These are phyloP conservation scores for Xylaria longipes DNA, from an alignment of 495 filamentous ascomycete genomes.

Conservation along the genomic window DNA sequence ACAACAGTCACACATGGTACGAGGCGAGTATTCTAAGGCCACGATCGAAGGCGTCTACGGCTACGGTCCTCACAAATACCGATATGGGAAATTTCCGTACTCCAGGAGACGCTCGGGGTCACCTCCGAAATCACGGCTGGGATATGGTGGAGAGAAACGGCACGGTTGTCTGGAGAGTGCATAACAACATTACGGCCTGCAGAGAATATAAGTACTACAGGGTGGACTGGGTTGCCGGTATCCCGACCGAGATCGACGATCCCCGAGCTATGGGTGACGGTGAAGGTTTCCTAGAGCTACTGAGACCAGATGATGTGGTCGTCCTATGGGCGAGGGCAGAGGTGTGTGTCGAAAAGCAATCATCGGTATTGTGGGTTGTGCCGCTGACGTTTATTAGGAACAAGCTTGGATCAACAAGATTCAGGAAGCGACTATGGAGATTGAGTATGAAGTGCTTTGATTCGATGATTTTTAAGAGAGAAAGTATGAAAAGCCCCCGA, in stretches of 20 bases:
- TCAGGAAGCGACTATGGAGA: constrained; percentile 30
- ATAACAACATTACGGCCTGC: constrained; percentile 24
- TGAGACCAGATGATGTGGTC: constrained; percentile 23
- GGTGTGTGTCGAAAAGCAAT: constrained; percentile 19
- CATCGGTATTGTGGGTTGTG: not conserved
- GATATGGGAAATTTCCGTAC: not conserved
- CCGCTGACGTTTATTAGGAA: constrained; percentile 8
- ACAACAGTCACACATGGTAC: constrained; percentile 30
- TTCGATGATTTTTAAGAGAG: not conserved
- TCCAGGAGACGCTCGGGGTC: not conserved
- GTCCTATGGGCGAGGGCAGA: constrained; percentile 29
- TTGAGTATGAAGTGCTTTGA: constrained; percentile 25
- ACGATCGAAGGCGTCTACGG: not conserved
- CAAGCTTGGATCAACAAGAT: constrained; percentile 21
- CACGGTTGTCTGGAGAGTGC: constrained; percentile 28
- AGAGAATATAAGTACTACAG: constrained; percentile 19
- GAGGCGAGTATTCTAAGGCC: constrained; percentile 33
- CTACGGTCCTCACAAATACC: constrained; percentile 14
- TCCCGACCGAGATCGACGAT: constrained; percentile 15
- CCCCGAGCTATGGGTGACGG: constrained; percentile 21
- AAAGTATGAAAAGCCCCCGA: not conserved
- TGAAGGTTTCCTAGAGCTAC: constrained; percentile 26
- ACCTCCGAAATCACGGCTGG: constrained; percentile 23
- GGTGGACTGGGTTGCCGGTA: constrained; percentile 26
- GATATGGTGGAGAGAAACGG: constrained; percentile 26